phyloP scores from a whole-genome alignment of 495 filamentous ascomycete genomes.

The Daldinia caldariorum region DNA sequence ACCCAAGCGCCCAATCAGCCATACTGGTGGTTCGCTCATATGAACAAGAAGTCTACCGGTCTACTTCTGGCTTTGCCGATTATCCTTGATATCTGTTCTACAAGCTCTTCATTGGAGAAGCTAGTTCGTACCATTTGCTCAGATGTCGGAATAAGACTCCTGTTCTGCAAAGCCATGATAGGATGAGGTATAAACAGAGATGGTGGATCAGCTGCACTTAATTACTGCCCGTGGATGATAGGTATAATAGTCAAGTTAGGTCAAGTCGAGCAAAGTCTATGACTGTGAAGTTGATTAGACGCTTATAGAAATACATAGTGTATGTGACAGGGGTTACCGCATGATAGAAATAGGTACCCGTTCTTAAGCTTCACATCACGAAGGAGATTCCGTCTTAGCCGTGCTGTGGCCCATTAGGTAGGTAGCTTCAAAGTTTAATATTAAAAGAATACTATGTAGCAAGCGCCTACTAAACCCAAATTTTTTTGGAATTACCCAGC shows the following conservation, averaged over 20 bases:
- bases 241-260: slow-evolving; percentile 1
- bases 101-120: slow-evolving; percentile 1
- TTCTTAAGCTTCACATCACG: slow-evolving; percentile 1
- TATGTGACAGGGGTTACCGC: background rate
- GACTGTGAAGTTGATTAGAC: background rate
- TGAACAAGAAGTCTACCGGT: slow-evolving; percentile 5
- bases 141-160: background rate
- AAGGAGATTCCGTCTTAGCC: background rate
- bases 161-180: slow-evolving; percentile 1
- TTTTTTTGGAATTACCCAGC: slow-evolving; percentile 20
- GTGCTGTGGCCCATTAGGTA: background rate
- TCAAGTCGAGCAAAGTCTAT: too few relatives aligned
- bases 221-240: too few relatives aligned
- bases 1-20: slow-evolving; percentile 44
- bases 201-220: slow-evolving; percentile 4
- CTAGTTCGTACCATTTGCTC: slow-evolving; percentile 4
- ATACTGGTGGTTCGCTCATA: slow-evolving; percentile 33
- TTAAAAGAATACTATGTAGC: slow-evolving; percentile 7
- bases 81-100: slow-evolving; percentile 12
- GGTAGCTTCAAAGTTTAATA: background rate
- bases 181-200: background rate
- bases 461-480: slow-evolving; percentile 34
- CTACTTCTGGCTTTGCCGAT: slow-evolving; percentile 21
- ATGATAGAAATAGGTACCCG: slow-evolving; percentile 10
- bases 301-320: background rate